Evolutionary conservation across 257 asterid genomes (phyloP), one percentile per base, ranked within the genome.

Genomic region (Przewalskia tangutica): DNA sequence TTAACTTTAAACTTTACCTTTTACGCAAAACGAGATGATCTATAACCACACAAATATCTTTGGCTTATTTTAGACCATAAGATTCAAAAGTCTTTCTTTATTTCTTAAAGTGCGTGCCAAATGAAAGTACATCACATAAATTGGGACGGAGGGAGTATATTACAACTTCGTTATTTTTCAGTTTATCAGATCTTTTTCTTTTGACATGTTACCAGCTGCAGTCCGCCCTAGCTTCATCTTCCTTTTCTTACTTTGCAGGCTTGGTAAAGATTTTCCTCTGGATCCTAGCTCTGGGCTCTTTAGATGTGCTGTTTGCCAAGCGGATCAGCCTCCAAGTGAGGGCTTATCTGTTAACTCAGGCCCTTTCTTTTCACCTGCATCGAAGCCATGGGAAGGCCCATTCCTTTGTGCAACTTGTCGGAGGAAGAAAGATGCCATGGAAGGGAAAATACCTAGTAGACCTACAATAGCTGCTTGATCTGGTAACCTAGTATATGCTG

Each of bases 381-480:
- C 98, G 80, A 93, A 89, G 86, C 98, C 98, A 38, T 93, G 99
- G 98, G 98, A 93, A 88, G 99, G 99, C 70, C 99, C 99, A 63
- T 92, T 95, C 89, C 97, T 95, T 63, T 95, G 99, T 73, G 90
- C 96, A 77, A 94, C 83, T 82, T 95, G 99, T 86, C 92, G 97
- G 18, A 89, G 87, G 83, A 94, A 94, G 94, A 94, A 93, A 89
- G 98, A 94, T 5, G 97, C 98, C 55, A 94, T 94, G 98, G 98
- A 94, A 89, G 98, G 98, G 44, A 94, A 91, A 85, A 93, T 81
- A 86, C 85, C 95, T 34, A 88, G 83, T 81, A 85, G 82, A 84
- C 87, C 93, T 36, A 82, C 89, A 83, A 73, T 89, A 81, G 84
- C 89, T 84, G 89, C 93, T 18, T 88, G 83, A 84, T 81, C 76